Base-by-base conservation (phyloP, 371 early-diverging fungal genomes). In the Funneliformis caledonium region DNA sequence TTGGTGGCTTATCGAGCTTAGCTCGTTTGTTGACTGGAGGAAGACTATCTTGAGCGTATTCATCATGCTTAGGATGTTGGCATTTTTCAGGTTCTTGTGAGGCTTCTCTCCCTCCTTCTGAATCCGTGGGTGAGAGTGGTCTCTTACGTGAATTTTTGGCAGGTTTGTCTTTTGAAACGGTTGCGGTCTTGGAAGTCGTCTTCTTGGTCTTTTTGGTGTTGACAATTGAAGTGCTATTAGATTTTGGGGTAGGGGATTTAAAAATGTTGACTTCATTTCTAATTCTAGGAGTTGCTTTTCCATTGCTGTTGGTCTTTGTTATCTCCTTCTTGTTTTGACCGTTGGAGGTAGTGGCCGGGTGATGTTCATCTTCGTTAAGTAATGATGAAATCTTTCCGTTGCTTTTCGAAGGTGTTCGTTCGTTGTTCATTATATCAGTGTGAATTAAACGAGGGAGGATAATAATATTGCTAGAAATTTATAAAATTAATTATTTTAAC, bases 61-160 rank as follows among this genome's bases (percentile, higher is more conserved):
- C 61, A 11, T 75, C 76, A 61, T 75, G 76, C 19, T 75, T 75
- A 37, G 76, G 76, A 75, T 75, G 76, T 5, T 19, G 61, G 61
- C 76, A 75, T 56, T 19, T 22, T 75, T 26, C 26, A 56, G 9
- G 19, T 56, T 52, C 31, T 56, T 52, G 43, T 42, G 72, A 52
- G 19, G 56, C 4, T 19, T 52, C 56, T 52, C 56, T 52, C 2
- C 56, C 56, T 19, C 19, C 56, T 52, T 52, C 56, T 19, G 56
- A 52, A 16, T 52, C 56, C 56, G 56, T 16, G 16, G 56, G 56
- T 4, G 56, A 52, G 16, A 52, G 56, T 16, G 56, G 56, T 5
- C 56, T 52, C 16, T 52, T 52, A 52, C 56, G 56, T 52, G 50
- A 12, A 16, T 11, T 50, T 50, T 52, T 52, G 19, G 14, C 14